phyloP scores from a whole-genome alignment of 192 early-diverging fungal genomes.

The Coemansia sp. region DNA sequence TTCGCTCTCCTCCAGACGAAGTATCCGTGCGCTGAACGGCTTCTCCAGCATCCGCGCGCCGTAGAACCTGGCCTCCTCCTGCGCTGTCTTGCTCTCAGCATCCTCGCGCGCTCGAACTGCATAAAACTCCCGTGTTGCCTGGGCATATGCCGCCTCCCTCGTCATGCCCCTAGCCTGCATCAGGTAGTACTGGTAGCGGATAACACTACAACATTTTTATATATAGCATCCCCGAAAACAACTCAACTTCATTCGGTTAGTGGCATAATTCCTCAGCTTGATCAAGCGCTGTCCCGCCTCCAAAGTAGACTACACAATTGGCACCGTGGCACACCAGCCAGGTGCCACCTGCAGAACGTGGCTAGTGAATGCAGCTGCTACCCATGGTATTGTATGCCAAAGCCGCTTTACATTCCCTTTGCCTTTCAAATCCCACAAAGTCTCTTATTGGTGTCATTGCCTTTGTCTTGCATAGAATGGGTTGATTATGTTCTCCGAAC shows the following conservation, averaged over 20 bases:
- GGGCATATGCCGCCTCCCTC: slow-evolving; percentile 76
- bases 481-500: neutral
- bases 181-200: slow-evolving; percentile 80
- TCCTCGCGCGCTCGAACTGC: slow-evolving; percentile 75
- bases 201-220: slow-evolving; percentile 56
- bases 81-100: slow-evolving; percentile 62
- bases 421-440: neutral
- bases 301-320: slow-evolving; percentile 3
- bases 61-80: slow-evolving; percentile 56
- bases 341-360: neutral
- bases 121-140: slow-evolving; percentile 80
- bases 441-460: neutral
- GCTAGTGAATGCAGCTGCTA: neutral
- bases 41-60: slow-evolving; percentile 45
- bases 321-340: neutral
- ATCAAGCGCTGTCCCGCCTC: neutral
- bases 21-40: slow-evolving; percentile 45
- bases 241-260: neutral
- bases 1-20: slow-evolving; percentile 21
- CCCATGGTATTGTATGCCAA: neutral
- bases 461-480: neutral
- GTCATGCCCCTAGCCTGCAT: slow-evolving; percentile 63
- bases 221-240: neutral
- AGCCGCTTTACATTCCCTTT: neutral
- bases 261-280: neutral